Percentiles rank a stretch among this genome's conserved stretches.
phyloP scores from a whole-genome alignment of 768 basidiomycete species.

The Rhodotorula graminis region DNA sequence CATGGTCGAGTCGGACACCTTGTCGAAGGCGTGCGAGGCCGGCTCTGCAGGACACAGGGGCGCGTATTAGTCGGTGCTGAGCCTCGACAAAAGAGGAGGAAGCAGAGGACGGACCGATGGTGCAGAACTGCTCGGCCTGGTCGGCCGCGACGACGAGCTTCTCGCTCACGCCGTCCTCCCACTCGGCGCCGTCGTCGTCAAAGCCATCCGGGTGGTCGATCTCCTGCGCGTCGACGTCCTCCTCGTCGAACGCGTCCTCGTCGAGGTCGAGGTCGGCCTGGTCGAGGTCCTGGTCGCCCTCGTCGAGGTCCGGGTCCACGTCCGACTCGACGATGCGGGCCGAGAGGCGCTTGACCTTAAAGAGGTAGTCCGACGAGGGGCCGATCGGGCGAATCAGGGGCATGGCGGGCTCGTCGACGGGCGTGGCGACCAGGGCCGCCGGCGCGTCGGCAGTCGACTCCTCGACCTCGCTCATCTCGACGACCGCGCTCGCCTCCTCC shows the following conservation, averaged over 20 bases:
- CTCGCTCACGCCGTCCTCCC: slow-evolving; percentile 14
- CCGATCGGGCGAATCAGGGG: too few species aligned
- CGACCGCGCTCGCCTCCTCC: background rate
- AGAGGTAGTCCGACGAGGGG: background rate
- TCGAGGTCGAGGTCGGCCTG: background rate
- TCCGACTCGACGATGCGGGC: background rate
- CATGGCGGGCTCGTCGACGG: background rate
- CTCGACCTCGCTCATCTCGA: background rate
- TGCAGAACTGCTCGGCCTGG: background rate
- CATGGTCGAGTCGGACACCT: background rate
- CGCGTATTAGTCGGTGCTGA: too few species aligned
- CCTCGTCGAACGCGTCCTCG: background rate
- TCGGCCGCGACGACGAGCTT: background rate
- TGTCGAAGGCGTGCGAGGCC: background rate
- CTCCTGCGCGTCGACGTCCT: background rate
- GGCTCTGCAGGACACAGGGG: too few species aligned
- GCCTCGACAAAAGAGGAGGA: too few species aligned
- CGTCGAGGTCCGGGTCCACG: background rate
- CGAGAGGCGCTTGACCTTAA: too few species aligned
- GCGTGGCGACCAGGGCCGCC: too few species aligned
- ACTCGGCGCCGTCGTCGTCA: background rate
- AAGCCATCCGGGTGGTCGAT: background rate
- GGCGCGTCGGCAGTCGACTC: background rate
- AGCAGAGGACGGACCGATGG: background rate
- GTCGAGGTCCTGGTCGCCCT: background rate